A percentile compares a stretch with the other conserved stretches of the same genome.
Conservation (phyloP, 352 stramenopile genomes). For the Globisporangium orthogonon region DNA sequence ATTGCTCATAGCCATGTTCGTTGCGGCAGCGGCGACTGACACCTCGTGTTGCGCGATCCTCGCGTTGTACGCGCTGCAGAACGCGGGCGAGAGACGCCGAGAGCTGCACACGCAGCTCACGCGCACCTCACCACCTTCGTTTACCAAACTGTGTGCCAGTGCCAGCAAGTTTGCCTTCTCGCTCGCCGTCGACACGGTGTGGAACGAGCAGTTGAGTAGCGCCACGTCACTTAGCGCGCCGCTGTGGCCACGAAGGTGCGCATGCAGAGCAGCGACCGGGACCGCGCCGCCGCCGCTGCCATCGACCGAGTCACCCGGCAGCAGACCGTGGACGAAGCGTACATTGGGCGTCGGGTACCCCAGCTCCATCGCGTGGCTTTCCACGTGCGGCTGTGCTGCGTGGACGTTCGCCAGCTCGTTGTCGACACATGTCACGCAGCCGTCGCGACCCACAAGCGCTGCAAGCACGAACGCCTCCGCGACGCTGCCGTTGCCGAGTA, state of each 20-base stretch:
- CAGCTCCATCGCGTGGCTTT: constrained; percentile 10
- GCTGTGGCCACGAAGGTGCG: not conserved
- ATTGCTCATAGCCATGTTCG: too few species aligned
- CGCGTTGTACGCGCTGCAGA: constrained; percentile 14
- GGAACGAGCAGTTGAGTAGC: constrained; percentile 47
- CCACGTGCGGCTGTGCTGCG: not conserved
- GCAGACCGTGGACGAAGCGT: constrained; percentile 4
- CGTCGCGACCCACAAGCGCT: constrained; percentile 27
- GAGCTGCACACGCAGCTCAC: constrained; percentile 23
- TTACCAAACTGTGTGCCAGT: constrained; percentile 26
- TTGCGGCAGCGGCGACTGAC: too few species aligned
- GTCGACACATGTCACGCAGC: constrained; percentile 28
- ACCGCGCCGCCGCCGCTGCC: not conserved
- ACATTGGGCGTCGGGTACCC: constrained; percentile 27
- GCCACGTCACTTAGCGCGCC: constrained; percentile 7
- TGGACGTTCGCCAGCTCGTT: constrained; percentile 1
- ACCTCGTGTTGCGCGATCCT: constrained; percentile 1
- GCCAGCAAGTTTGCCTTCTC: constrained; percentile 27
- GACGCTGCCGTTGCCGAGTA: constrained; percentile 37
- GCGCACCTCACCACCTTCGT: constrained; percentile 43
- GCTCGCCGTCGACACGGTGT: constrained; percentile 9
- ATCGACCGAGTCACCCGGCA: constrained; percentile 3
- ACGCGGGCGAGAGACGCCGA: constrained; percentile 17
- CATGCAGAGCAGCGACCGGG: not conserved
- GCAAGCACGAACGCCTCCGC: constrained; percentile 37